phyloP scores from a whole-genome alignment of 139 green algal genomes.

The Nannochloris sp. region DNA sequence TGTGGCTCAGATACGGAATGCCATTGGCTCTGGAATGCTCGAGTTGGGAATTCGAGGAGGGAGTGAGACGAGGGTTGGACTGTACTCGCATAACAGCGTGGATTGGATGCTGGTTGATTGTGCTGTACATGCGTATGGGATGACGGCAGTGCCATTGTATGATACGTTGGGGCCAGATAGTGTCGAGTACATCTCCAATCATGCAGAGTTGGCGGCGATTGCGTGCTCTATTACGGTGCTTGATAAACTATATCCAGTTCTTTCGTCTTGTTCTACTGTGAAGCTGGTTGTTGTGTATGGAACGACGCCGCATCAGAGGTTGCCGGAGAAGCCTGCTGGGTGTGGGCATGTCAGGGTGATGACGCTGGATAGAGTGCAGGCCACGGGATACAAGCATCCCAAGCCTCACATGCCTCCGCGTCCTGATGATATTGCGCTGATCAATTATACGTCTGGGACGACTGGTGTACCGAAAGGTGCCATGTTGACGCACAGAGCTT shows the following conservation, averaged over 20 bases:
- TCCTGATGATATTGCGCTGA: conserved; percentile 70
- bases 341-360: conserved; percentile 28
- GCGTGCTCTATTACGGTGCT: conserved; percentile 60
- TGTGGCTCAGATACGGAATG: conserved; percentile 60
- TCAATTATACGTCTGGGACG: conserved; percentile 95
- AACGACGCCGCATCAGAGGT: conserved; percentile 13
- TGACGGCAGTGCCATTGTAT: conserved; percentile 91
- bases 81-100: conserved; percentile 72
- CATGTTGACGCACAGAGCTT: conserved; percentile 69
- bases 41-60: conserved; percentile 67
- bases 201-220: conserved; percentile 80
- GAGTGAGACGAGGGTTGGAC: conserved; percentile 46
- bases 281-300: conserved; percentile 34
- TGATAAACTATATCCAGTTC: conserved; percentile 56
- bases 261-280: conserved; percentile 64
- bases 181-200: conserved; percentile 90
- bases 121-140: conserved; percentile 75
- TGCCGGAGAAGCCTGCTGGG: conserved; percentile 43
- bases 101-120: conserved; percentile 88
- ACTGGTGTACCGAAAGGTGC: conserved; percentile 81
- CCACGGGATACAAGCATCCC: conserved; percentile 55
- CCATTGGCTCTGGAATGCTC: conserved; percentile 78
- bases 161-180: conserved; percentile 91
- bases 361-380: conserved; percentile 51
- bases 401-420: conserved; percentile 65